These are phyloP conservation scores for Monascus ruber DNA, from an alignment of 2,329 filamentous ascomycete species.

Conservation along the genomic window DNA sequence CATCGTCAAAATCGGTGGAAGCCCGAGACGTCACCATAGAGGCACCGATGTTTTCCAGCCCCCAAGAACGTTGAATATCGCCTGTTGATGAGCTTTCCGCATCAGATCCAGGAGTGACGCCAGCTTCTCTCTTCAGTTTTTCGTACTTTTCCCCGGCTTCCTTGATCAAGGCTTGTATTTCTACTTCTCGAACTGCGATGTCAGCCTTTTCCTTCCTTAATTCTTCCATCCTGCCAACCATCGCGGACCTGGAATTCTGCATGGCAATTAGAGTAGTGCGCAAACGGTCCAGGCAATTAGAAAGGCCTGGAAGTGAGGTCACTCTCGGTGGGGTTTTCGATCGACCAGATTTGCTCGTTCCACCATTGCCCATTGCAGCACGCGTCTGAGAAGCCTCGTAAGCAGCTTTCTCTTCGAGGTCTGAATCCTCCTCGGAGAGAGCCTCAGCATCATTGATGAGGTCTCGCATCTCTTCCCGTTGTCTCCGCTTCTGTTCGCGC, in stretches of 20 bases:
- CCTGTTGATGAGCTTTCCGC: constrained; percentile 13
- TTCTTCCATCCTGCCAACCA: constrained; percentile 53
- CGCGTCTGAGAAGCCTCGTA: constrained; percentile 82
- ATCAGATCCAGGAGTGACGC: constrained; percentile 15
- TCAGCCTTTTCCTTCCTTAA: constrained; percentile 58
- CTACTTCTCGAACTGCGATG: constrained; percentile 57
- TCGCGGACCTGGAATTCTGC: constrained; percentile 50
- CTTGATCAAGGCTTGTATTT: constrained; percentile 70
- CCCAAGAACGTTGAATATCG: constrained; percentile 21
- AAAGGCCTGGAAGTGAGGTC: constrained; percentile 63
- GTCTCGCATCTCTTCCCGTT: constrained; percentile 68
- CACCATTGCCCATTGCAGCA: constrained; percentile 57
- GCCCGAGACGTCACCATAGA: constrained; percentile 13
- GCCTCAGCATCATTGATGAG: constrained; percentile 72
- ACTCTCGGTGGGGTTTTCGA: constrained; percentile 59
- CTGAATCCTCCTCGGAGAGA: constrained; percentile 52
- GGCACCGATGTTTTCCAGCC: constrained; percentile 28
- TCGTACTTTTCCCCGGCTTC: constrained; percentile 67
- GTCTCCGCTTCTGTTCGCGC: constrained; percentile 52
- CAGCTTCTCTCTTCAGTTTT: constrained; percentile 39
- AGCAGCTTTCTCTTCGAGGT: constrained; percentile 56
- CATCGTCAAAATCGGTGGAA: constrained; percentile 13
- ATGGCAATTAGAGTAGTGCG: constrained; percentile 51
- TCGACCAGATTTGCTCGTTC: constrained; percentile 22
- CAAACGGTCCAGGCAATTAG: constrained; percentile 54